Evolutionary conservation across 441 rosid species (phyloP), one percentile per base, ranked within the genome.

Genomic region (Gossypium davidsonii): DNA sequence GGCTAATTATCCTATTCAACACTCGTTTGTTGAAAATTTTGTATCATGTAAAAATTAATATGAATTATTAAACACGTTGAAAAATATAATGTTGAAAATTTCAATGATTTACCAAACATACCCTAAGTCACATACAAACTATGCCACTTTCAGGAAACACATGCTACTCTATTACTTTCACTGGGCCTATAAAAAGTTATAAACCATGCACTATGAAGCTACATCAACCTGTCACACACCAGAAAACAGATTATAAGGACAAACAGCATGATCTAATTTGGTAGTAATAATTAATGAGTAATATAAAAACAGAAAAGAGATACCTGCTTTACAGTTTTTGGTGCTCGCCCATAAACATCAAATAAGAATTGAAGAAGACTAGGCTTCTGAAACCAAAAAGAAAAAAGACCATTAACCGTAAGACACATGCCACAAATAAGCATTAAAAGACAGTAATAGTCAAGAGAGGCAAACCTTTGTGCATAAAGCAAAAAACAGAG

Each of bases 401-500:
- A 60, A 60, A 60, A 25, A 74, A 3, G 28, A 62, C 15, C 7
- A 76, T 85, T 75, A 80, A 84, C 69, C 66, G 39, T 37, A 15
- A 39, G 18, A 10, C 10, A 60, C 18, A 44, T 48, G 56, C 53
- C 42, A 31, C 49, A 61, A 15, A 28, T 15, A 34, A 17, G 18
- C 7, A 14, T 70, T 34, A 21, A 49, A 1, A 42, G 56, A 63
- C 48, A 81, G 65, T 39, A 57, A 57, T 58, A 53, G 37, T 63
- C 63, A 62, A 49, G 56, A 73, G 71, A 37, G 68, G 48, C 11
- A 73, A 65, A 96, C 99, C 98, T 96, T 94, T 76, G 90, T 90
- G 80, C 98, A 96, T 67, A 96, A 86, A 75, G 98, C 98, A 75
- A 92, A 96, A 87, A 85, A 92, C 79, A 96, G 83, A 79, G 99